A percentile compares a stretch with the other conserved stretches of the same genome.
Evolutionary conservation across 352 stramenopile genomes (phyloP).

Genomic region (Phytophthora multivora): DNA sequence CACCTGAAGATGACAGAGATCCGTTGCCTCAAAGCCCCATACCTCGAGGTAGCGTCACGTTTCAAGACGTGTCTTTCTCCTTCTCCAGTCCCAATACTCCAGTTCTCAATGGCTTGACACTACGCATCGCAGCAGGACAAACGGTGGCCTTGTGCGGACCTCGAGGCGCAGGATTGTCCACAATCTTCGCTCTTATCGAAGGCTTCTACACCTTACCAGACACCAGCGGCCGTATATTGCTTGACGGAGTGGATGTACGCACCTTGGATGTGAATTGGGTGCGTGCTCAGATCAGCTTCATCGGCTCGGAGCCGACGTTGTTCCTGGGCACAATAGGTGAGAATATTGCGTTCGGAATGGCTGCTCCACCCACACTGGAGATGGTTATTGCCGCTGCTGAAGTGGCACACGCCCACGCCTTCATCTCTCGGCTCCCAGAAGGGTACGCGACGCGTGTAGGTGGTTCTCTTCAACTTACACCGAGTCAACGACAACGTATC

Average conservation of each 20-base stretch:
- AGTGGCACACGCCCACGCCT: conserved; percentile 93
- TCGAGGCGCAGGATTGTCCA: conserved; percentile 53
- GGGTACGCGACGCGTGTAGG: conserved; percentile 93
- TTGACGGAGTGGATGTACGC: conserved; percentile 82
- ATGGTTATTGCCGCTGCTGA: conserved; percentile 89
- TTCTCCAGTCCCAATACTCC: conserved; percentile 37
- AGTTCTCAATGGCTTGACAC: conserved; percentile 25
- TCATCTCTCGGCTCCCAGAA: conserved; percentile 91
- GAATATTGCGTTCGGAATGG: conserved; percentile 68
- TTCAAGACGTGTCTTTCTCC: conserved; percentile 47
- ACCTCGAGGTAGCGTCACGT: conserved; percentile 40
- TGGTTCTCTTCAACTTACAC: conserved; percentile 77
- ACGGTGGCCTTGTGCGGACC: conserved; percentile 41
- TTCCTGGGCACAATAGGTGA: conserved; percentile 69
- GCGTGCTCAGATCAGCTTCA: conserved; percentile 61
- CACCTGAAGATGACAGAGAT: conserved; percentile 17
- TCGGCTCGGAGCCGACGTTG: conserved; percentile 56
- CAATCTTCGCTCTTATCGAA: conserved; percentile 61
- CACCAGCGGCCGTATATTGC: conserved; percentile 50
- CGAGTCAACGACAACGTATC: conserved; percentile 81
- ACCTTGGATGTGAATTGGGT: conserved; percentile 71
- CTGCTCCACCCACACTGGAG: conserved; percentile 44
- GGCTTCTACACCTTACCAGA: conserved; percentile 67
- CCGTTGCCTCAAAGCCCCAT: conserved; percentile 21
- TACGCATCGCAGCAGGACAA: conserved; percentile 35